Evolutionary conservation across 345 rosid species (phyloP).

Genomic region (Laguncularia racemosa): DNA sequence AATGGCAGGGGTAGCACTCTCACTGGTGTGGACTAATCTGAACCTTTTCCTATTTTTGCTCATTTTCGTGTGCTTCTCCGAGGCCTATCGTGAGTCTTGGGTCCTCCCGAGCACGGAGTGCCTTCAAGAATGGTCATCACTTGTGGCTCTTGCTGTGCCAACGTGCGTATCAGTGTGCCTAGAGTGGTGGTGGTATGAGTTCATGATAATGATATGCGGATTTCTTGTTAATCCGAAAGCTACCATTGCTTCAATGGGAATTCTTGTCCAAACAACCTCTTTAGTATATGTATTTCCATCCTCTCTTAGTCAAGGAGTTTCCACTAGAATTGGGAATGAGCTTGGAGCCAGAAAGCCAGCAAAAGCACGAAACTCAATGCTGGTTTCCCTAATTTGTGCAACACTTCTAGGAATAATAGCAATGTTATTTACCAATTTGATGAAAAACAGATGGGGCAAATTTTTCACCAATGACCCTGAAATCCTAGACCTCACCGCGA

Average conservation of each 20-base stretch:
- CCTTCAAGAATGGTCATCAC: constrained; percentile 48
- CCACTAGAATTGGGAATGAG: constrained; percentile 77
- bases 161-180: constrained; percentile 87
- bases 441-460: constrained; percentile 62
- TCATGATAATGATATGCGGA: constrained; percentile 81
- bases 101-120: constrained; percentile 46
- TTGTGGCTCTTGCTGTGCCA: constrained; percentile 58
- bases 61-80: constrained; percentile 45
- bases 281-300: constrained; percentile 88
- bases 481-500: constrained; percentile 52
- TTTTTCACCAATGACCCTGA: constrained; percentile 64
- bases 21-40: constrained; percentile 64
- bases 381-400: constrained; percentile 49
- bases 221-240: constrained; percentile 58
- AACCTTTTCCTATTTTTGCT: constrained; percentile 52
- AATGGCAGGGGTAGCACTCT: constrained; percentile 62
- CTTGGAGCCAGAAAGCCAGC: constrained; percentile 56
- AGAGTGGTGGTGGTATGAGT: constrained; percentile 99
- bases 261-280: constrained; percentile 79
- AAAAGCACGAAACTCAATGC: constrained; percentile 57
- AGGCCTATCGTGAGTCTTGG: constrained; percentile 59
- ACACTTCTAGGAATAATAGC: constrained; percentile 48
- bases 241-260: constrained; percentile 85
- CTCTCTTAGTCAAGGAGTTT: constrained; percentile 62
- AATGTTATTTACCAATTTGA: constrained; percentile 33